A percentile compares a stretch with the other conserved stretches of the same genome.
Evolutionary conservation across 2,329 filamentous ascomycete species (phyloP).

Genomic region (Eurotiales sp.): DNA sequence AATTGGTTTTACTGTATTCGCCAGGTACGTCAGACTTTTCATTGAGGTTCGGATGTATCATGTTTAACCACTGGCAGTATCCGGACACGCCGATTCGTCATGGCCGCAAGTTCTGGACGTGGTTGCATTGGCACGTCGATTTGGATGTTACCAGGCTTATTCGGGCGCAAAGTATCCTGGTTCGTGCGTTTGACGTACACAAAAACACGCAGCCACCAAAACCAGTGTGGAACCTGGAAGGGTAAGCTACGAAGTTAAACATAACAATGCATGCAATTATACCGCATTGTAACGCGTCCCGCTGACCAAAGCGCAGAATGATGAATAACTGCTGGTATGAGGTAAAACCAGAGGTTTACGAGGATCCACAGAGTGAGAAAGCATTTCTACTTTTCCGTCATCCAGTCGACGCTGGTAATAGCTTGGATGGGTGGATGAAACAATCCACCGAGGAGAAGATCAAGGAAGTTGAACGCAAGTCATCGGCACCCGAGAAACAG

Average conservation of each 20-base stretch:
- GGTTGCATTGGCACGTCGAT: constrained; percentile 53
- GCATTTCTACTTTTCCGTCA: constrained; percentile 44
- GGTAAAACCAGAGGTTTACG: constrained; percentile 39
- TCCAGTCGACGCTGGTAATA: constrained; percentile 43
- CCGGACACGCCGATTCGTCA: constrained; percentile 49
- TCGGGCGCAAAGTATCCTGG: constrained; percentile 40
- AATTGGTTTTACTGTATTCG: constrained; percentile 50
- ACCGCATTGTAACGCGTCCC: neutral
- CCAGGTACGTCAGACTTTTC: constrained; percentile 25
- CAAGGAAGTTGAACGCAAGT: constrained; percentile 42
- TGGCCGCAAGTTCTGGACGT: constrained; percentile 54
- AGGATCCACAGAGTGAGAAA: constrained; percentile 28
- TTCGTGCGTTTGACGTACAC: constrained; percentile 48
- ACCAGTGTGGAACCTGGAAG: constrained; percentile 49
- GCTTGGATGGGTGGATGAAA: constrained; percentile 51
- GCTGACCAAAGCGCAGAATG: constrained; percentile 33
- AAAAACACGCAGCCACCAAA: constrained; percentile 50
- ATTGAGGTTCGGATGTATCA: constrained; percentile 17
- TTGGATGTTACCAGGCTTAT: constrained; percentile 44
- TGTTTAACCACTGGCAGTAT: constrained; percentile 28
- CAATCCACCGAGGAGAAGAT: constrained; percentile 45
- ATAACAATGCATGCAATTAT: too few relatives aligned
- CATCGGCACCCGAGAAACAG: constrained; percentile 46
- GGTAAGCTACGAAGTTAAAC: too few relatives aligned
- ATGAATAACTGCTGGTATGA: constrained; percentile 55